phyloP scores from a whole-genome alignment of 202 grass and related monocot genomes.

The Hordeum pubiflorum region DNA sequence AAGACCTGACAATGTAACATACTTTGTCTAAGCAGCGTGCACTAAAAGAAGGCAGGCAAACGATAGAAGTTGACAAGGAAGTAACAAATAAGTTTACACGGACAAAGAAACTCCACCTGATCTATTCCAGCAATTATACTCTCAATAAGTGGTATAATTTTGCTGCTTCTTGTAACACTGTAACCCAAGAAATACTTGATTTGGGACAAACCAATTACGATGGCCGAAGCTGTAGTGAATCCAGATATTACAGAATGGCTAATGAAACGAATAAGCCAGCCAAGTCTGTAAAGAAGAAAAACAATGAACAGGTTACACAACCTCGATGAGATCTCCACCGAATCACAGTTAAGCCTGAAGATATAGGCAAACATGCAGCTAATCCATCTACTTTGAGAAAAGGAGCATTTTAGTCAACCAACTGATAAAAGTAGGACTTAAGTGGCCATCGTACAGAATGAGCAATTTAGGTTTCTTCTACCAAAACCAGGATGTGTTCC shows the following conservation, averaged over 20 bases:
- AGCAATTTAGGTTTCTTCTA: neutral
- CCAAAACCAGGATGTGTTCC: neutral
- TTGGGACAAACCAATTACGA: constrained; percentile 90
- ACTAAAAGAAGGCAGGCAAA: neutral
- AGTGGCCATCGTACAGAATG: neutral
- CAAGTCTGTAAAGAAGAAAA: constrained; percentile 51
- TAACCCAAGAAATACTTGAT: constrained; percentile 96
- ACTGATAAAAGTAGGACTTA: neutral
- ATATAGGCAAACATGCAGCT: neutral
- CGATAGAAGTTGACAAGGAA: neutral
- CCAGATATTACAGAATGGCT: constrained; percentile 99
- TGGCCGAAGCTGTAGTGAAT: constrained; percentile 92
- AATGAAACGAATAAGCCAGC: constrained; percentile 92
- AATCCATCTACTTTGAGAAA: neutral
- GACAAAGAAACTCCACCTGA: constrained; percentile 47
- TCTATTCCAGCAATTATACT: constrained; percentile 79
- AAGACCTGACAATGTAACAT: neutral
- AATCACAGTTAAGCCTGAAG: neutral
- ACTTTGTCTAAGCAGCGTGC: neutral
- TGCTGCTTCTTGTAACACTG: constrained; percentile 70
- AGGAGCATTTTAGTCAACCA: neutral
- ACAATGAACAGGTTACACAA: constrained; percentile 14
- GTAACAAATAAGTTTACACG: constrained; percentile 14
- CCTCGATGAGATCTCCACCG: neutral
- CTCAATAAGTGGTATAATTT: constrained; percentile 80